phyloP scores from a whole-genome alignment of 306 rosid species.

The Vicia villosa region DNA sequence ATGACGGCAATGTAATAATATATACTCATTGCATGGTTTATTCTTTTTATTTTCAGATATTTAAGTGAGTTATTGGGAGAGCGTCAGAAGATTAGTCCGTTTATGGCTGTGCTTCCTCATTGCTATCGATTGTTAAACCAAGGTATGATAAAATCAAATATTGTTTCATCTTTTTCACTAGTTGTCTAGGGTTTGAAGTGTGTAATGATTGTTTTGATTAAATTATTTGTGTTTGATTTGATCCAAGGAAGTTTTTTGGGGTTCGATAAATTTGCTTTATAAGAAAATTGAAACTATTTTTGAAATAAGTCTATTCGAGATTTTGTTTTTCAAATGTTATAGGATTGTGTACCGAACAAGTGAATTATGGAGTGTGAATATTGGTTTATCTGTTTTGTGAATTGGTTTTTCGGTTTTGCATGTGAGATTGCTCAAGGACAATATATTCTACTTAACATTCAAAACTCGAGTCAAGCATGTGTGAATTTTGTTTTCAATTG shows the following conservation, averaged over 20 bases:
- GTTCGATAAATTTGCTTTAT: neutral
- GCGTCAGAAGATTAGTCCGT: conserved; percentile 81
- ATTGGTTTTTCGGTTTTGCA: no score
- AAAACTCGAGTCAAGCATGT: neutral
- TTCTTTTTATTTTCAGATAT: conserved; percentile 54
- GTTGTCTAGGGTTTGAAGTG: neutral
- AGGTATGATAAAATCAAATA: conserved; percentile 45
- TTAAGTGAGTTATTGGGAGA: conserved; percentile 76
- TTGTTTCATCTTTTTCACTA: neutral
- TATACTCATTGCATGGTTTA: conserved; percentile 5
- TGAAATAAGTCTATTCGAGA: conserved; percentile 9
- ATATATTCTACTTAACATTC: neutral
- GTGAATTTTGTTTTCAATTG: neutral
- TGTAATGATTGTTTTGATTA: neutral
- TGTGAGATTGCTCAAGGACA: no score
- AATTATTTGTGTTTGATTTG: conserved; percentile 5
- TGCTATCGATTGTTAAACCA: conserved; percentile 76
- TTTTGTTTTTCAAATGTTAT: conserved; percentile 7
- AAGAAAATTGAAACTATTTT: conserved; percentile 6
- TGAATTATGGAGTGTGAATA: no score
- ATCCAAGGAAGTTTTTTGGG: neutral
- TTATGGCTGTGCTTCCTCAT: conserved; percentile 72
- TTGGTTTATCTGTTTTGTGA: neutral
- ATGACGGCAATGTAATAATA: no score
- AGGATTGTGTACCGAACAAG: no score